A percentile compares a stretch with the other conserved stretches of the same genome.
These are phyloP conservation scores for Aspergillus ellipticus DNA, from an alignment of 495 filamentous ascomycete genomes.

Conservation along the genomic window DNA sequence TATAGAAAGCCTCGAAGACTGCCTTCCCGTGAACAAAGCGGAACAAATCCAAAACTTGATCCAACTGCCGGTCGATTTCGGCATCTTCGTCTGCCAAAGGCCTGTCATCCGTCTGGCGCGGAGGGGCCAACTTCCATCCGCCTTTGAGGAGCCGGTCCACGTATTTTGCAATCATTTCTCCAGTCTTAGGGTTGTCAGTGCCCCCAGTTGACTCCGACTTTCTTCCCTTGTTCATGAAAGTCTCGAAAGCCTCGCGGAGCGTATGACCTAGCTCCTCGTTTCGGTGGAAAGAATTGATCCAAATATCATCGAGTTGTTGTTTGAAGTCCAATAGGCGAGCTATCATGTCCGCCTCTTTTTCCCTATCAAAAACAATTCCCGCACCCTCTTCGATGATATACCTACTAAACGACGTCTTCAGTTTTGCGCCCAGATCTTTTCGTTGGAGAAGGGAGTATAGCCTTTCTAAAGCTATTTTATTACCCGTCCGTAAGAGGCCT, in stretches of 20 bases:
- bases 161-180: slow-evolving; percentile 98
- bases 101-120: slow-evolving; percentile 38
- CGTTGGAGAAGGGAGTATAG: slow-evolving; percentile 72
- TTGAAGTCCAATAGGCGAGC: slow-evolving; percentile 78
- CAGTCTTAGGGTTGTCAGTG: slow-evolving; percentile 85
- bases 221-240: slow-evolving; percentile 84
- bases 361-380: slow-evolving; percentile 73
- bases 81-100: slow-evolving; percentile 79
- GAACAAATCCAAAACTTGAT: slow-evolving; percentile 89
- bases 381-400: slow-evolving; percentile 78
- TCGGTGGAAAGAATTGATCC: slow-evolving; percentile 65
- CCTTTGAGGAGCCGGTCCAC: slow-evolving; percentile 86
- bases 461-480: slow-evolving; percentile 63
- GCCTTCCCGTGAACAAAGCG: slow-evolving; percentile 96
- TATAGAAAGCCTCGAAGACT: slow-evolving; percentile 98
- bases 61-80: slow-evolving; percentile 83
- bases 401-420: slow-evolving; percentile 67
- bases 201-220: slow-evolving; percentile 62
- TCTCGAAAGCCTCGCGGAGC: slow-evolving; percentile 77
- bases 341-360: slow-evolving; percentile 82
- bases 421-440: slow-evolving; percentile 56
- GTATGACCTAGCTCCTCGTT: slow-evolving; percentile 71
- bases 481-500: slow-evolving; percentile 62
- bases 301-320: slow-evolving; percentile 69
- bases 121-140: slow-evolving; percentile 69